Evolutionary conservation across 2,329 filamentous ascomycete genomes (phyloP).

Genomic region (Aspergillus sp.): DNA sequence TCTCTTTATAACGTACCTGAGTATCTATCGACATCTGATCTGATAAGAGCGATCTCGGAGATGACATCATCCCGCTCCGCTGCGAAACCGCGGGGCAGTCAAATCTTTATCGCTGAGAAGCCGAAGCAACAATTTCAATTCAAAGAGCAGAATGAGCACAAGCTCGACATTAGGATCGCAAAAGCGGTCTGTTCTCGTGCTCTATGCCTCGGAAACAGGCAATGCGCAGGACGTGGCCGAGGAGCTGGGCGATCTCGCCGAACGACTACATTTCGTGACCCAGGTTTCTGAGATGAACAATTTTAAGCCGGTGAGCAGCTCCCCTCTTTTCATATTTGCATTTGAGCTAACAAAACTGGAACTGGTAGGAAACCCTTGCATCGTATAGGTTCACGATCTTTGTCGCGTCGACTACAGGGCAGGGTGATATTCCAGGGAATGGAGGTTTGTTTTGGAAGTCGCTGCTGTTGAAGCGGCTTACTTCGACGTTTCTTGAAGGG

Average conservation of each 20-base stretch:
- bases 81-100: constrained; percentile 5
- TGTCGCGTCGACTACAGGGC: constrained; percentile 83
- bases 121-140: background rate
- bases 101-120: constrained; percentile 12
- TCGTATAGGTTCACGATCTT: constrained; percentile 52
- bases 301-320: constrained; percentile 48
- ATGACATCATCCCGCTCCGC: constrained; percentile 26
- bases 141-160: constrained; percentile 19
- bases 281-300: constrained; percentile 70
- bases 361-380: constrained; percentile 25
- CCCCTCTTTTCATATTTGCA: too few species aligned
- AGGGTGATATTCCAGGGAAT: constrained; percentile 88
- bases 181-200: constrained; percentile 56
- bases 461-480: constrained; percentile 70
- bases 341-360: too few species aligned
- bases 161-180: constrained; percentile 6
- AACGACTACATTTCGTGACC: constrained; percentile 72
- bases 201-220: constrained; percentile 93
- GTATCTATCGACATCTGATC: background rate
- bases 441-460: constrained; percentile 76
- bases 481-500: constrained; percentile 59
- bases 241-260: constrained; percentile 66
- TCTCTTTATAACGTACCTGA: too few species aligned
- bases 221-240: constrained; percentile 88
- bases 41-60: constrained; percentile 5